Evolutionary conservation across 352 stramenopile genomes (phyloP), one percentile per base, ranked within the genome.

Genomic region (Bremia lactucae): DNA sequence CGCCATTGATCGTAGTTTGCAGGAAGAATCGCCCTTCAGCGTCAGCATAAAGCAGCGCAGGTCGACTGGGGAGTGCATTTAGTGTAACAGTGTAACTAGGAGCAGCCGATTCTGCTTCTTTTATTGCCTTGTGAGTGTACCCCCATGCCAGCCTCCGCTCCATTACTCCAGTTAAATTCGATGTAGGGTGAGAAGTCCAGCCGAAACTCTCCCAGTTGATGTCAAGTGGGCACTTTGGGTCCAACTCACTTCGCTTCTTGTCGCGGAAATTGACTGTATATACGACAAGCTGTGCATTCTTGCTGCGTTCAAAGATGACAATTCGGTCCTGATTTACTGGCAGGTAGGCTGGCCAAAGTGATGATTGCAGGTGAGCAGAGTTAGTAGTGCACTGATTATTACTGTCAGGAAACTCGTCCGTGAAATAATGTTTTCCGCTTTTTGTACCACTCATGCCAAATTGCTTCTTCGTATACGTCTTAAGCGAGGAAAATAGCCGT

Each of bases 161-260:
- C 31, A 85, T 36, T 52, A 83, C 70, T 29, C 75, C 75, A 6
- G 70, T 85, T 11, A 48, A 36, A 35, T 87, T 87, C 40, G 46
- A 83, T 29, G 65, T 83, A 9, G 72, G 75, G 44, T 80, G 57
- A 14, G 43, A 42, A 4, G 75, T 87, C 75, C 75, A 87, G 25
- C 75, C 75, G 44, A 82, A 87, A 51, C 72, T 86, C 56, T 84
- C 71, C 75, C 75, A 87, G 41, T 82, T 83, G 59, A 87, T 84
- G 51, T 87, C 72, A 33, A 87, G 56, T 28, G 75, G 75, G 53
- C 55, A 74, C 47, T 82, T 81, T 15, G 61, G 42, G 53, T 87
- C 62, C 31, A 86, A 46, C 31, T 68, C 49, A 6, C 65, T 65
- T 28, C 60, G 45, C 21, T 62, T 55, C 37, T 59, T 62, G 65